Conservation (phyloP, 2,329 filamentous ascomycete genomes). For the Ploettnerulaceae sp. region DNA sequence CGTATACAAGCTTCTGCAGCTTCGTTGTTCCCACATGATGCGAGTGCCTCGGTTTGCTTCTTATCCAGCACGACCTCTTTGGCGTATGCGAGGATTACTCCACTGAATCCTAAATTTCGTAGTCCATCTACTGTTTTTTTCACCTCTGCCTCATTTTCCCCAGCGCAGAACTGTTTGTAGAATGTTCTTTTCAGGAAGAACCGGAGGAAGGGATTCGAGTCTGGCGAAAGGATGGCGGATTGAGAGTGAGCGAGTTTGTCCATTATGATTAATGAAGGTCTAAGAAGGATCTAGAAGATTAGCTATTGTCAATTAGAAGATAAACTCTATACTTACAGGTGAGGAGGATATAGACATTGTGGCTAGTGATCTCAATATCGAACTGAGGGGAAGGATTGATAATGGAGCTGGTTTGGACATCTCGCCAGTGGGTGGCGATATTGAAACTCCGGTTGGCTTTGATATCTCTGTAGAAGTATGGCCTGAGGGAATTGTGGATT, state of each 20-base stretch:
- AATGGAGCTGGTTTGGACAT: constrained; percentile 42
- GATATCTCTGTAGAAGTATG: constrained; percentile 17
- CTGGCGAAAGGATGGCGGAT: constrained; percentile 63
- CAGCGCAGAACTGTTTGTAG: constrained; percentile 88
- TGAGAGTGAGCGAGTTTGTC: constrained; percentile 64
- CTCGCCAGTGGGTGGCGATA: constrained; percentile 13
- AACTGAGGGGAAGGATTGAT: constrained; percentile 60
- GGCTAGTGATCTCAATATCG: constrained; percentile 63
- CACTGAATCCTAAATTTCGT: constrained; percentile 71
- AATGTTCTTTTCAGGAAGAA: constrained; percentile 74
- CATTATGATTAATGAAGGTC: constrained; percentile 65
- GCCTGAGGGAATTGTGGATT: constrained; percentile 19
- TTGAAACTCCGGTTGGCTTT: constrained; percentile 9
- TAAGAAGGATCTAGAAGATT: constrained; percentile 50
- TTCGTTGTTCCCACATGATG: constrained; percentile 42
- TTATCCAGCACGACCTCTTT: constrained; percentile 70
- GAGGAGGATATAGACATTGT: constrained; percentile 69
- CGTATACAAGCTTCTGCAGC: constrained; percentile 45
- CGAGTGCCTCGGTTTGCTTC: constrained; percentile 43
- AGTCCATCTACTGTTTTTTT: constrained; percentile 57
- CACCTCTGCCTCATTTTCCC: constrained; percentile 67
- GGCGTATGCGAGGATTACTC: constrained; percentile 81
- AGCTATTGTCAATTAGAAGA: constrained; percentile 5
- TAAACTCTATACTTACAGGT: constrained; percentile 33
- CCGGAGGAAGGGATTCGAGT: constrained; percentile 67